Evolutionary conservation across 805 yeast species (phyloP).

Genomic region (Priceomyces carsonii): DNA sequence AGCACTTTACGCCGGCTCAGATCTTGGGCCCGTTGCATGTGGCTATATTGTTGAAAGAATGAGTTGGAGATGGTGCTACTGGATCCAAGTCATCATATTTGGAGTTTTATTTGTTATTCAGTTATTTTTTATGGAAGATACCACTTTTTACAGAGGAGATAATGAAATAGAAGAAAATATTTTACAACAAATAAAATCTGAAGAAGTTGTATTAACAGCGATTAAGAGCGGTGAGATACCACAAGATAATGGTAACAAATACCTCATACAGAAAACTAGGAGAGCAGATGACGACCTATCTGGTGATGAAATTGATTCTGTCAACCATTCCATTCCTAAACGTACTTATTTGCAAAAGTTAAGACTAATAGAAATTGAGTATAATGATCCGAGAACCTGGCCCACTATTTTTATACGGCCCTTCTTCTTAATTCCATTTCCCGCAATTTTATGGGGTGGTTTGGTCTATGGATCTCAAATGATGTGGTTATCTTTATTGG

Average conservation of each 20-base stretch:
- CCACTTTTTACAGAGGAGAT: slow-evolving; percentile 22
- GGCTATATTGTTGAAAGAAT: slow-evolving; percentile 24
- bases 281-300: too few species aligned
- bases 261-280: too few species aligned
- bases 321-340: slow-evolving; percentile 18
- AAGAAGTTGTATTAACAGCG: too few species aligned
- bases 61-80: slow-evolving; percentile 33
- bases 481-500: slow-evolving; percentile 48
- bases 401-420: slow-evolving; percentile 39
- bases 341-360: slow-evolving; percentile 38
- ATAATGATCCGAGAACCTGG: slow-evolving; percentile 43
- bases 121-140: slow-evolving; percentile 33
- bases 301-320: slow-evolving; percentile 6
- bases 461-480: slow-evolving; percentile 49
- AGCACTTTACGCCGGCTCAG: slow-evolving; percentile 29
- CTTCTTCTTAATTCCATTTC: slow-evolving; percentile 31
- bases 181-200: slow-evolving; percentile 16
- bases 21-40: slow-evolving; percentile 30
- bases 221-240: too few species aligned
- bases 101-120: slow-evolving; percentile 22
- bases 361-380: slow-evolving; percentile 32
- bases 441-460: slow-evolving; percentile 49
- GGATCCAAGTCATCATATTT: slow-evolving; percentile 29
- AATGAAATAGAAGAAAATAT: slow-evolving; percentile 17
- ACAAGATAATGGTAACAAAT: too few species aligned